phyloP scores from a whole-genome alignment of 495 filamentous ascomycete species.

The Trichoderma erinaceum region DNA sequence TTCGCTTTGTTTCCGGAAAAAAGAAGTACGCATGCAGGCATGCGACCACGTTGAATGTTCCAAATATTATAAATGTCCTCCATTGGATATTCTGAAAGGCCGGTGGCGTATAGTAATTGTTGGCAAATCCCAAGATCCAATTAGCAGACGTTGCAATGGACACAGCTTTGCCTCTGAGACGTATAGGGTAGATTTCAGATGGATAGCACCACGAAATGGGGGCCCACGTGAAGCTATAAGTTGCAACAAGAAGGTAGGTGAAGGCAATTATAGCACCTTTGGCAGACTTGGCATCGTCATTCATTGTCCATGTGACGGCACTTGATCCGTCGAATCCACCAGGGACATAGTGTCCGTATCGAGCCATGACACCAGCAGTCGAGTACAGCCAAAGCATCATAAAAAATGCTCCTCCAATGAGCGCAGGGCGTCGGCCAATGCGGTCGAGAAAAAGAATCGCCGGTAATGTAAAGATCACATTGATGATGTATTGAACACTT shows the following conservation, averaged over 20 bases:
- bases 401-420: conserved; percentile 48
- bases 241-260: conserved; percentile 60
- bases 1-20: conserved; percentile 11
- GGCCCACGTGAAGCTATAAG: conserved; percentile 56
- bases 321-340: conserved; percentile 7
- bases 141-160: conserved; percentile 59
- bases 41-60: conserved; percentile 45
- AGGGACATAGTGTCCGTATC: conserved; percentile 17
- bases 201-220: conserved; percentile 60
- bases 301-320: conserved; percentile 7
- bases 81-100: conserved; percentile 42
- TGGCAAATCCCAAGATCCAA: conserved; percentile 49
- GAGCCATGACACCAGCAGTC: conserved; percentile 52
- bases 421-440: conserved; percentile 45
- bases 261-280: conserved; percentile 52
- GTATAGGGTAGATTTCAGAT: conserved; percentile 59
- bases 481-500: conserved; percentile 51
- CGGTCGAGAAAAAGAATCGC: conserved; percentile 39
- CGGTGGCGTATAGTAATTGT: conserved; percentile 41
- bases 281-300: background rate
- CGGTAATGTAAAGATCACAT: conserved; percentile 38
- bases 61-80: conserved; percentile 49
- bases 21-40: conserved; percentile 55
- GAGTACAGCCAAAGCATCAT: conserved; percentile 57
- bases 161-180: conserved; percentile 61